Conservation (phyloP, 106 monocot genomes). For the Acorus calamus region DNA sequence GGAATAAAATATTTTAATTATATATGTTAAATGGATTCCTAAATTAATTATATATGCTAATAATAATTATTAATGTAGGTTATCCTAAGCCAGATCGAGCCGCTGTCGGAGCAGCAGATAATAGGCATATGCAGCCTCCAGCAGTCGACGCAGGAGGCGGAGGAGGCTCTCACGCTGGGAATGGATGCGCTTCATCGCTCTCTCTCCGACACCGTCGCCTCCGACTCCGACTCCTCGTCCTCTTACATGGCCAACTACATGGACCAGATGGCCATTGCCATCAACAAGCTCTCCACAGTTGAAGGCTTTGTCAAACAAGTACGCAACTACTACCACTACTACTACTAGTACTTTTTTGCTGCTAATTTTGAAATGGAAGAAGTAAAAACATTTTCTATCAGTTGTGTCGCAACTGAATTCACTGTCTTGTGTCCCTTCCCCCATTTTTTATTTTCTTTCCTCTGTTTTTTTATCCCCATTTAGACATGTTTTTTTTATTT, state of each 20-base stretch:
- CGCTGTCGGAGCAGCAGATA: conserved; percentile 78
- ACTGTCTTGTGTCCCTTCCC: too few species aligned
- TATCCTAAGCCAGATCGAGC: conserved; percentile 56
- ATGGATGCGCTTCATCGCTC: conserved; percentile 73
- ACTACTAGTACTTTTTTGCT: too few species aligned
- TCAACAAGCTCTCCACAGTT: conserved; percentile 76
- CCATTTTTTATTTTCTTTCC: too few species aligned
- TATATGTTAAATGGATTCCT: too few species aligned
- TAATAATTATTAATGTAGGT: conserved; percentile 22
- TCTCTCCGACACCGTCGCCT: conserved; percentile 58
- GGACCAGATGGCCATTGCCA: conserved; percentile 79
- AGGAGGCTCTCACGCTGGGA: conserved; percentile 86
- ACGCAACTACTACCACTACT: neutral
- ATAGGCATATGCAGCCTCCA: conserved; percentile 61
- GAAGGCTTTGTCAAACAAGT: conserved; percentile 81
- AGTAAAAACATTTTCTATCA: too few species aligned
- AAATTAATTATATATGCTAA: too few species aligned
- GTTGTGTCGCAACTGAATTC: too few species aligned
- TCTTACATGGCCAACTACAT: conserved; percentile 89
- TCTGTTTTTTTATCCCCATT: too few species aligned
- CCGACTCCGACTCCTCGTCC: conserved; percentile 46
- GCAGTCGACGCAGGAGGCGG: conserved; percentile 73
- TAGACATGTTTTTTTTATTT: too few species aligned
- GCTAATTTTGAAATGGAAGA: too few species aligned
- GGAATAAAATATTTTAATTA: too few species aligned